These are phyloP conservation scores for Lizanozyma gosingica DNA, from an alignment of 1,139 yeast genomes.

Conservation along the genomic window DNA sequence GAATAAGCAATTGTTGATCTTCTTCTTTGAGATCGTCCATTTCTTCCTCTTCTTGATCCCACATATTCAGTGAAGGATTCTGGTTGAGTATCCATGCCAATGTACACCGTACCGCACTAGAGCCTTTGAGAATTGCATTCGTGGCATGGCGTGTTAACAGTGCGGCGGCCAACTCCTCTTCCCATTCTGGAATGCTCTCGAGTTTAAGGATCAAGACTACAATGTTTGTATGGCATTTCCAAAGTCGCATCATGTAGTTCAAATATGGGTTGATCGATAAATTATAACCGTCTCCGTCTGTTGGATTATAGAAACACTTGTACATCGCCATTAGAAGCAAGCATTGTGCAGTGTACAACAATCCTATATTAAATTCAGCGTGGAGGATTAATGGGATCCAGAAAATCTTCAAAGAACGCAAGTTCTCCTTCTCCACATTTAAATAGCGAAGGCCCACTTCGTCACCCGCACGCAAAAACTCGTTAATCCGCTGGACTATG, in stretches of 20 bases:
- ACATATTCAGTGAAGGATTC: constrained; percentile 20
- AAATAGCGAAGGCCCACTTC: constrained; percentile 36
- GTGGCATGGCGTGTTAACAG: constrained; percentile 42
- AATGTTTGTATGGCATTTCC: constrained; percentile 58
- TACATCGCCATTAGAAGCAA: constrained; percentile 43
- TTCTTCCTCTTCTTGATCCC: constrained; percentile 9
- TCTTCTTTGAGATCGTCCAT: not conserved
- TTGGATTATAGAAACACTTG: constrained; percentile 35
- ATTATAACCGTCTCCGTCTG: constrained; percentile 21
- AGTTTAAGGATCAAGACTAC: constrained; percentile 51
- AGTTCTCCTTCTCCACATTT: constrained; percentile 32
- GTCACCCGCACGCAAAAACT: constrained; percentile 36
- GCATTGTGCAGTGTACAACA: constrained; percentile 44
- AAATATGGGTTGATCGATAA: constrained; percentile 52
- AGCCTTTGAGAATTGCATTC: constrained; percentile 49
- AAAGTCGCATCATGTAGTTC: constrained; percentile 43
- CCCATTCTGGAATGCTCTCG: constrained; percentile 51
- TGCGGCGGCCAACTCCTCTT: constrained; percentile 20
- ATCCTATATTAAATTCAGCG: constrained; percentile 25
- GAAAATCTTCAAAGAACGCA: constrained; percentile 26
- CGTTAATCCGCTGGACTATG: constrained; percentile 34
- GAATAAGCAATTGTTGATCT: constrained; percentile 22
- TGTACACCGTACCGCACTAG: constrained; percentile 53
- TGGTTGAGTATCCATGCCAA: constrained; percentile 52
- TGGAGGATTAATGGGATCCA: constrained; percentile 45